Base-by-base conservation (phyloP, 2,329 filamentous ascomycete genomes). In the Phialophora chinensis region DNA sequence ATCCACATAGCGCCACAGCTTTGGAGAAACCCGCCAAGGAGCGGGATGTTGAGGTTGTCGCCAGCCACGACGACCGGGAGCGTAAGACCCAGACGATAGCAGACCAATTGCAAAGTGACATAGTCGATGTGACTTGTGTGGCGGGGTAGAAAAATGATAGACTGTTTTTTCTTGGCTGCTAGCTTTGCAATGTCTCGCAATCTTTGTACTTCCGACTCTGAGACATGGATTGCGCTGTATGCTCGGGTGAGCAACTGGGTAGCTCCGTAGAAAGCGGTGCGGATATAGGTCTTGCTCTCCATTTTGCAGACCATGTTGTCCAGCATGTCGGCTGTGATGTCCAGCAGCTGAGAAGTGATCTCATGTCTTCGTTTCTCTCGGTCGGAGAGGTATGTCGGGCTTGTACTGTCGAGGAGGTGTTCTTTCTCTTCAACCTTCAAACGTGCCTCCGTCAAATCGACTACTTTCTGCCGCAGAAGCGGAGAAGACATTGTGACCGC, bases 271-370 rank as follows among this genome's bases (percentile, higher is more conserved):
- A 98, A 98, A 55, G 95, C 94, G 27, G 92, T 88, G 57, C 95
- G 85, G 72, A 99, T 97, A 75, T 98, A 98, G 1, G 87, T 83
- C 76, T 93, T 96, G 83, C 90, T 96, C 79, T 99, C 95, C 85
- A 98, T 94, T 80, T 99, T 99, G 86, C 94, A 98, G 69, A 99
- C 97, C 95, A 99, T 98, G 69, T 90, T 88, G 75, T 97, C 92
- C 27, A 93, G 92, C 86, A 95, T 89, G 71, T 90, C 89, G 70
- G 95, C 92, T 3, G 92, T 91, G 4, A 97, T 89, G 75, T 97
- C 89, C 62, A 88, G 85, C 54, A 99, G 81, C 65, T 89, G 89
- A 44, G 84, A 83, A 74, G 93, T 88, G 63, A 98, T 87, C 73
- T 90, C 87, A 63, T 80, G 82, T 61, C 84, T 86, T 63, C 86